Evolutionary conservation across 2,329 filamentous ascomycete genomes (phyloP).

Genomic region (Parafenestella ontariensis): DNA sequence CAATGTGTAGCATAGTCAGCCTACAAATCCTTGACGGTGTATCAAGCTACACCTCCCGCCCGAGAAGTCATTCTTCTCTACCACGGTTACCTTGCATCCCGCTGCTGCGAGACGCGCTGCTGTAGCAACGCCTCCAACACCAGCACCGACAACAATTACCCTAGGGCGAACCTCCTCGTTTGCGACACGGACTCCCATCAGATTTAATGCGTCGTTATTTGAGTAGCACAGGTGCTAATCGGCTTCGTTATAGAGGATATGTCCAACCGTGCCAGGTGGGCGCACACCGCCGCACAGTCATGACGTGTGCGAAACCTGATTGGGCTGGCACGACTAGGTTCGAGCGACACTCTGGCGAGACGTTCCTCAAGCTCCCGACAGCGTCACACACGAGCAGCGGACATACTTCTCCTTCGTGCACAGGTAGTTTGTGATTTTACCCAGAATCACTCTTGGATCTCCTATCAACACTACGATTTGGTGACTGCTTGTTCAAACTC

Average conservation of each 20-base stretch:
- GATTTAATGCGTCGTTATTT: neutral
- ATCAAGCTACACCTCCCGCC: conserved; percentile 75
- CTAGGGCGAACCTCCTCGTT: conserved; percentile 21
- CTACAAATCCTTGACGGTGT: conserved; percentile 63
- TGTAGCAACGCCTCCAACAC: conserved; percentile 74
- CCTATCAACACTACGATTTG: no score
- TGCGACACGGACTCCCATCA: conserved; percentile 16
- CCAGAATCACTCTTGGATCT: no score
- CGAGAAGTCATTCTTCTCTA: conserved; percentile 79
- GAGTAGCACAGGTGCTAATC: conserved; percentile 2
- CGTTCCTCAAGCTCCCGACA: no score
- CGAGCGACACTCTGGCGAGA: neutral
- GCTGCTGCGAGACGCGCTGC: conserved; percentile 74
- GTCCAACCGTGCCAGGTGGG: neutral
- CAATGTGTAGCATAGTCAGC: conserved; percentile 9
- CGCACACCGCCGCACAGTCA: conserved; percentile 17
- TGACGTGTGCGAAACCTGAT: conserved; percentile 18
- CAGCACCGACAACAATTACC: conserved; percentile 63
- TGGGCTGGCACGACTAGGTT: neutral
- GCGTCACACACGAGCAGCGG: no score
- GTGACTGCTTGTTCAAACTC: no score
- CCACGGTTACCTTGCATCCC: conserved; percentile 73
- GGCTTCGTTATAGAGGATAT: neutral
- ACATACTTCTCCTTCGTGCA: neutral
- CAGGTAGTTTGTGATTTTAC: neutral